Conservation (phyloP, 1,139 yeast genomes). For the Saccharomyces hybrid region DNA sequence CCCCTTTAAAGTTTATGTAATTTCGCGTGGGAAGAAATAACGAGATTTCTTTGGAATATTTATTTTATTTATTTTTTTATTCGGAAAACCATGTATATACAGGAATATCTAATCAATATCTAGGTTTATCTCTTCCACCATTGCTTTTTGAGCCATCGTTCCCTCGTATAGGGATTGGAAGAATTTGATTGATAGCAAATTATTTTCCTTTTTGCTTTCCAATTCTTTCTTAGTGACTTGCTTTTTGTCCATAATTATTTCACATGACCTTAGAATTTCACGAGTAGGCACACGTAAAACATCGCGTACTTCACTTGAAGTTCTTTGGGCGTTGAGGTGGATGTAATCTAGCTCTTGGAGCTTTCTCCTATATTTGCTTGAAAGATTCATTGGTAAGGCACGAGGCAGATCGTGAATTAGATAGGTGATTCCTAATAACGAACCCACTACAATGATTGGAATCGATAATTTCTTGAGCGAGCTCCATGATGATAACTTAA, state of each 20-base stretch:
- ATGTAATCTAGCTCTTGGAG: conserved; percentile 65
- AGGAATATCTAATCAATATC: conserved; percentile 34
- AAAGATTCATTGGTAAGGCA: conserved; percentile 80
- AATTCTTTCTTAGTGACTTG: conserved; percentile 20
- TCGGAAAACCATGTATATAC: background rate
- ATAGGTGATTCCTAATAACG: conserved; percentile 57
- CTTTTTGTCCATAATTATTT: conserved; percentile 31
- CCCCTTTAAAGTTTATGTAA: background rate
- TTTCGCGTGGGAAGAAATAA: background rate
- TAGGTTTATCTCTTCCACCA: conserved; percentile 46
- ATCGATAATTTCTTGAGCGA: conserved; percentile 30
- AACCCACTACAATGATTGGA: conserved; percentile 41
- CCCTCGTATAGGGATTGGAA: conserved; percentile 49
- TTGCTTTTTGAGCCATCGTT: conserved; percentile 40
- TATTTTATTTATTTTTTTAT: background rate
- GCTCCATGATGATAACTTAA: conserved; percentile 31
- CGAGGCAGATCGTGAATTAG: conserved; percentile 75
- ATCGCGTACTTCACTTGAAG: conserved; percentile 73
- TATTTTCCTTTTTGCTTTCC: conserved; percentile 43
- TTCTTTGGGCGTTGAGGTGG: conserved; percentile 67
- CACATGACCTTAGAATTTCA: conserved; percentile 74
- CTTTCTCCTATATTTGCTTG: conserved; percentile 58
- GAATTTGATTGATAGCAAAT: conserved; percentile 51
- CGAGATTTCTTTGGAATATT: background rate
- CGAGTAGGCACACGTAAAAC: conserved; percentile 77